Conservation (phyloP, 768 basidiomycete species). For the Pilatotrama ljubarskyi region DNA sequence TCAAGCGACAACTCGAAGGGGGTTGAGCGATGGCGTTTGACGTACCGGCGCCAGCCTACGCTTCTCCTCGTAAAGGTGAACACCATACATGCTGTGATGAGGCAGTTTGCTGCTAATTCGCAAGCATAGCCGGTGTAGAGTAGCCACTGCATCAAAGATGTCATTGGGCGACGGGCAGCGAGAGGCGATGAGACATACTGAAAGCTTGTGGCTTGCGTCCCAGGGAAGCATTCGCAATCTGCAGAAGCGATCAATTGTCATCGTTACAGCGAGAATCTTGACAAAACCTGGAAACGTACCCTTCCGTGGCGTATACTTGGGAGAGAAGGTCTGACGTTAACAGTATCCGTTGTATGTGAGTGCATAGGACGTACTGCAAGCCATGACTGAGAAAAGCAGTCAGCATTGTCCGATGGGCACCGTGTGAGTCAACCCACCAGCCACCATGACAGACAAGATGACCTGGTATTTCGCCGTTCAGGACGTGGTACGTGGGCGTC, state of each 20-base stretch:
- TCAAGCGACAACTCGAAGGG: not conserved
- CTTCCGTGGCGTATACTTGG: not conserved
- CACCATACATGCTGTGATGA: not conserved
- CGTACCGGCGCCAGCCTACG: not conserved
- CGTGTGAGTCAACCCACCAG: not conserved
- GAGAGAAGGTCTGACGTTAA: not conserved
- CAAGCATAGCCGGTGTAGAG: conserved; percentile 1
- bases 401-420: too few species aligned
- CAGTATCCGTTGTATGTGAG: not conserved
- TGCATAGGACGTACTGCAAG: not conserved
- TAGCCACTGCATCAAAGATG: not conserved
- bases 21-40: not conserved
- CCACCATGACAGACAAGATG: not conserved
- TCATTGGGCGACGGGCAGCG: not conserved
- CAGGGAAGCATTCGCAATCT: not conserved
- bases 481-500: too few species aligned
- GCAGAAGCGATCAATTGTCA: too few species aligned
- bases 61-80: not conserved
- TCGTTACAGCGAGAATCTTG: too few species aligned
- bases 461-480: too few species aligned
- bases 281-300: not conserved
- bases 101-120: not conserved
- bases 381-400: not conserved
- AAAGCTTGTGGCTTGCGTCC: not conserved
- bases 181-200: not conserved